Evolutionary conservation across 1,284 basidiomycete species (phyloP).

Genomic region (Microbotryum intermedium): DNA sequence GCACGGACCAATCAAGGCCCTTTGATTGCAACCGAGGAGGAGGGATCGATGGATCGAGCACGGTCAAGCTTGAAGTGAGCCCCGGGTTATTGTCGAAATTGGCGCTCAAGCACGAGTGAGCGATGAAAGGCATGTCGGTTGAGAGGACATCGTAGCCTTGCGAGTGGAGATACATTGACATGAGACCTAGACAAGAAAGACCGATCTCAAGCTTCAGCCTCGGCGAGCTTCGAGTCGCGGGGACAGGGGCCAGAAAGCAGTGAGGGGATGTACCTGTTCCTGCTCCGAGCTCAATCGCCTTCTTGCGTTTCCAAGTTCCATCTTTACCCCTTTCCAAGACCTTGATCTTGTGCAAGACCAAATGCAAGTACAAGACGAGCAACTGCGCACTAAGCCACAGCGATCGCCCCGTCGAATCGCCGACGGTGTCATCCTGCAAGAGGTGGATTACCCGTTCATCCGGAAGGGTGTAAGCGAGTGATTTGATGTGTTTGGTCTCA

Average conservation of each 20-base stretch:
- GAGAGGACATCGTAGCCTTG: slow-evolving; percentile 68
- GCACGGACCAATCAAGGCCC: slow-evolving; percentile 47
- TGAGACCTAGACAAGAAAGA: slow-evolving; percentile 27
- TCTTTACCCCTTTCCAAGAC: slow-evolving; percentile 29
- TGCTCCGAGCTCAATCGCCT: slow-evolving; percentile 68
- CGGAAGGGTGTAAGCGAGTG: slow-evolving; percentile 43
- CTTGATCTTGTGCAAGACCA: slow-evolving; percentile 20
- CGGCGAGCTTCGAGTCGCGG: not conserved
- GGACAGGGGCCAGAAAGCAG: not conserved
- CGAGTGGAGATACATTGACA: slow-evolving; percentile 53
- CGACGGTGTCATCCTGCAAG: slow-evolving; percentile 50
- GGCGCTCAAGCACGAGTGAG: slow-evolving; percentile 54
- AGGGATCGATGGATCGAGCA: too few species aligned
- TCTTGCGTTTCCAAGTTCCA: slow-evolving; percentile 25
- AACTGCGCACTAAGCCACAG: slow-evolving; percentile 65
- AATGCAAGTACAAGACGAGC: slow-evolving; percentile 27
- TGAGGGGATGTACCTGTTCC: slow-evolving; percentile 52
- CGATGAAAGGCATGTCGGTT: slow-evolving; percentile 65
- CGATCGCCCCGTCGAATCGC: slow-evolving; percentile 67
- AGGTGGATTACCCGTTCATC: slow-evolving; percentile 41
- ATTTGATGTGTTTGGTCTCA: slow-evolving; percentile 36
- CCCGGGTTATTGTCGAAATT: slow-evolving; percentile 54
- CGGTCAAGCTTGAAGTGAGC: too few species aligned
- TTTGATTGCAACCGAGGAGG: too few species aligned
- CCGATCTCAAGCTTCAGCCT: not conserved